Evolutionary conservation across 2,329 filamentous ascomycete species (phyloP).

Genomic region (Fusarium sarcochroum): DNA sequence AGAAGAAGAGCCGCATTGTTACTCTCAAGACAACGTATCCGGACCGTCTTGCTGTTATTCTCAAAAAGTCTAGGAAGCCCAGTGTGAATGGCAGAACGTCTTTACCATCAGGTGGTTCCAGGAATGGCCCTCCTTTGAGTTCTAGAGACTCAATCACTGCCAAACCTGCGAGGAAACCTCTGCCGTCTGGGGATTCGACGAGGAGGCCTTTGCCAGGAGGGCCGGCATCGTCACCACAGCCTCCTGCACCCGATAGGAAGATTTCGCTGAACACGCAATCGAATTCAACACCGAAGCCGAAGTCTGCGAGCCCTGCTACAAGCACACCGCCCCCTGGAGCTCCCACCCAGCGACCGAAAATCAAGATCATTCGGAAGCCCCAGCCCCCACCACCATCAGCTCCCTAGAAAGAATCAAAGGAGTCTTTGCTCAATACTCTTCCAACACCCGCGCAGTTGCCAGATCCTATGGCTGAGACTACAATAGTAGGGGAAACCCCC

Average conservation of each 20-base stretch:
- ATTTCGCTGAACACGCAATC: constrained; percentile 44
- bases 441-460: neutral
- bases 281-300: constrained; percentile 41
- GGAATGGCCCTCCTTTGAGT: constrained; percentile 43
- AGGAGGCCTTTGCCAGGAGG: constrained; percentile 54
- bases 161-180: constrained; percentile 56
- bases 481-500: neutral
- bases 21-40: constrained; percentile 55
- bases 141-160: constrained; percentile 51
- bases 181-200: constrained; percentile 50
- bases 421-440: neutral
- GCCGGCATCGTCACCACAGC: constrained; percentile 42
- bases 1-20: constrained; percentile 55
- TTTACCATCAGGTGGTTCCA: constrained; percentile 51
- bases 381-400: constrained; percentile 47
- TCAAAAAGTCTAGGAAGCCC: constrained; percentile 49
- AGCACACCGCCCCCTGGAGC: constrained; percentile 43
- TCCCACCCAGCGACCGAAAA: constrained; percentile 51
- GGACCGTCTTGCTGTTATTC: constrained; percentile 53
- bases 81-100: constrained; percentile 49
- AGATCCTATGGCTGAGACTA: neutral
- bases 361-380: constrained; percentile 57
- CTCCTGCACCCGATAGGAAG: constrained; percentile 47
- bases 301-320: constrained; percentile 44
- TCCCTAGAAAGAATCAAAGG: constrained; percentile 34